These are phyloP conservation scores for Mycena maculata DNA, from an alignment of 768 basidiomycete species.

Conservation along the genomic window DNA sequence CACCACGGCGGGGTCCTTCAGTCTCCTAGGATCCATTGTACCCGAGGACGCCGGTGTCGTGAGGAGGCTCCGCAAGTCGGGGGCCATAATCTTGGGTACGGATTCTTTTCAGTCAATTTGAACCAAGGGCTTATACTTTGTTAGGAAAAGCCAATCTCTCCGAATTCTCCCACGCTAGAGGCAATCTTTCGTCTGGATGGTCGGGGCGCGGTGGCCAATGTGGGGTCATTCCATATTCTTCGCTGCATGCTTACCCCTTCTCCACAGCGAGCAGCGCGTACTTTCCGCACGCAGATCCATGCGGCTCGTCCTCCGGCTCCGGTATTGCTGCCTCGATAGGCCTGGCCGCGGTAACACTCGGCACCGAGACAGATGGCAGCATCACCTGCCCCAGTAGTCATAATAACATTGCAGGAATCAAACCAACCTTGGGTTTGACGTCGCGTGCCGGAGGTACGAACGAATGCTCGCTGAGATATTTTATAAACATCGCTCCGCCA, in stretches of 20 bases:
- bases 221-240: neutral
- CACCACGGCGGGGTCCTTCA: conserved; percentile 59
- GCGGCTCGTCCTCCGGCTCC: conserved; percentile 70
- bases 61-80: conserved; percentile 53
- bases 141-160: conserved; percentile 67
- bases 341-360: conserved; percentile 58
- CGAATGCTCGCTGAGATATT: neutral
- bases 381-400: conserved; percentile 62
- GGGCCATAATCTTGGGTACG: conserved; percentile 58
- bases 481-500: neutral
- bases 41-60: conserved; percentile 60
- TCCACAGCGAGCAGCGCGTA: conserved; percentile 55
- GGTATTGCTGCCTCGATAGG: conserved; percentile 65
- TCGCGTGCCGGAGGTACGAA: conserved; percentile 65
- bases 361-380: conserved; percentile 66
- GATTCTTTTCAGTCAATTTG: neutral
- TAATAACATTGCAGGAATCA: conserved; percentile 69
- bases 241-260: neutral
- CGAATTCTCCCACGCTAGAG: conserved; percentile 64
- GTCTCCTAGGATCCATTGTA: conserved; percentile 55
- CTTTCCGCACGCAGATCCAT: conserved; percentile 63
- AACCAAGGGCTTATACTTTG: neutral
- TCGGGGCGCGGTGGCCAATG: conserved; percentile 65
- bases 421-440: conserved; percentile 69
- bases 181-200: conserved; percentile 63